Conservation (phyloP, 495 filamentous ascomycete genomes). For the Cercophora newfieldiana region DNA sequence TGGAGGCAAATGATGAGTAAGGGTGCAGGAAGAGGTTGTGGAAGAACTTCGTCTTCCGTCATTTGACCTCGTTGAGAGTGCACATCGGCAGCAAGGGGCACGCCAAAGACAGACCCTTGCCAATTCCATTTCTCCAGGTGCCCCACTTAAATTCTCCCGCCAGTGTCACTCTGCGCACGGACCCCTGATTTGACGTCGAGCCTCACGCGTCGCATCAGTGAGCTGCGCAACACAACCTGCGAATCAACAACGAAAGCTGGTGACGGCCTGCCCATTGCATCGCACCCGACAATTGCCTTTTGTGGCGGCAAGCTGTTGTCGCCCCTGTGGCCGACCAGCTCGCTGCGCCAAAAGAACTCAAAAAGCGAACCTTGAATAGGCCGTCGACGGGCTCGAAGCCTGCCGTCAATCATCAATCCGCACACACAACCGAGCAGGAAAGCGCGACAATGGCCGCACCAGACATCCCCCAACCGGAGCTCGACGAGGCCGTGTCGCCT, state of each 20-base stretch:
- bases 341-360: neutral
- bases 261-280: neutral
- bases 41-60: neutral
- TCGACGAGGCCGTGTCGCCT: slow-evolving; percentile 43
- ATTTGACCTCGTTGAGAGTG: neutral
- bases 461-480: slow-evolving; percentile 25
- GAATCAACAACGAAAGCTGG: neutral
- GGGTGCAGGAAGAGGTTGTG: neutral
- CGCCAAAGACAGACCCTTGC: neutral
- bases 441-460: slow-evolving; percentile 16
- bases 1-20: neutral
- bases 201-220: neutral
- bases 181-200: neutral
- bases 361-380: neutral
- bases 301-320: neutral
- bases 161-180: neutral
- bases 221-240: neutral
- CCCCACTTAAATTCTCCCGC: neutral
- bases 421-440: neutral
- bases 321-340: neutral
- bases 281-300: neutral
- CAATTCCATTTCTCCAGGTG: neutral
- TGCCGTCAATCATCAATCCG: no score
- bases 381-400: no score
- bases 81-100: neutral